A percentile compares a stretch with the other conserved stretches of the same genome.
Evolutionary conservation across 1,284 basidiomycete species (phyloP).

Genomic region (Trametes polyzona): DNA sequence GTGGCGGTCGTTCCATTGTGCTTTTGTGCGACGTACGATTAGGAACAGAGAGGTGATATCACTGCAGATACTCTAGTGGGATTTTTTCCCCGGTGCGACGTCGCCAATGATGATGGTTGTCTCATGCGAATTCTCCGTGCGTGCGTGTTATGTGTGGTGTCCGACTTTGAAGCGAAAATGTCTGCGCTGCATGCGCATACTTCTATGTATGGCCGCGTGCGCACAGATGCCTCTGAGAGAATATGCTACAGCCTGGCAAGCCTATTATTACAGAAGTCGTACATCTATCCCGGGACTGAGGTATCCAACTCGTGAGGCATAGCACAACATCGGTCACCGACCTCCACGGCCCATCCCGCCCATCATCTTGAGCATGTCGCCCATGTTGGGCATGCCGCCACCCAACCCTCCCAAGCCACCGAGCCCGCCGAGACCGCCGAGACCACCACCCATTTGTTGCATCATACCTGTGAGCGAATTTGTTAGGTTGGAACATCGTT

Average conservation of each 20-base stretch:
- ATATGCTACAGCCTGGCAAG: slow-evolving; percentile 24
- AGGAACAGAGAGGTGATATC: slow-evolving; percentile 57
- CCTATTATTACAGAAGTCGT: slow-evolving; percentile 23
- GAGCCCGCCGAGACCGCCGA: slow-evolving; percentile 62
- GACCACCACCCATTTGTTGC: slow-evolving; percentile 77
- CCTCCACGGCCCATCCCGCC: slow-evolving; percentile 39
- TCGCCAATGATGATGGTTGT: slow-evolving; percentile 26
- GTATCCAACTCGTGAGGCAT: slow-evolving; percentile 17
- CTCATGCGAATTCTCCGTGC: slow-evolving; percentile 8
- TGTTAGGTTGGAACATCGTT: neutral
- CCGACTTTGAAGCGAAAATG: neutral
- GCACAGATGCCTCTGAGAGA: neutral
- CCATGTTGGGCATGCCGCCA: slow-evolving; percentile 40
- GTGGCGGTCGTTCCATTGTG: slow-evolving; percentile 63
- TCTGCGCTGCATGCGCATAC: too few species aligned
- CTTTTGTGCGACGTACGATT: too few species aligned
- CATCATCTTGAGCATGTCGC: slow-evolving; percentile 86
- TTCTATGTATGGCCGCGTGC: too few species aligned
- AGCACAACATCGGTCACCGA: neutral
- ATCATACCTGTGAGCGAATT: slow-evolving; percentile 79
- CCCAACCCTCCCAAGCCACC: slow-evolving; percentile 55
- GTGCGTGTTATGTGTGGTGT: neutral
- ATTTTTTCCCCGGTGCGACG: slow-evolving; percentile 16
- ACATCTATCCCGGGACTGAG: slow-evolving; percentile 21
- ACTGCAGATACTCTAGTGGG: slow-evolving; percentile 31